Evolutionary conservation across 148 eudicot species (phyloP).

Genomic region (Vaccinium corymbosum): DNA sequence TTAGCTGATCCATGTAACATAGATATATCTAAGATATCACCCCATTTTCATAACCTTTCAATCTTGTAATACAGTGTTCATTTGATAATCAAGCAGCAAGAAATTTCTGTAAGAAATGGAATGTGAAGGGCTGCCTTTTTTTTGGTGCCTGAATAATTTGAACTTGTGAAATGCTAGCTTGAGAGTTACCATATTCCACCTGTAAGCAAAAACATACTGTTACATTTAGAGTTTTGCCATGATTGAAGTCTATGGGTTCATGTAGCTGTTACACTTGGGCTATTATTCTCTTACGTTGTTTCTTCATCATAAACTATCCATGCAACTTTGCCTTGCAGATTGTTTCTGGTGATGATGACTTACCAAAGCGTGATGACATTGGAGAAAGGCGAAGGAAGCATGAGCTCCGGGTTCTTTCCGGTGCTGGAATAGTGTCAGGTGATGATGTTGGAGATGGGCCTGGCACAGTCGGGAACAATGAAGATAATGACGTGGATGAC

Average conservation of each 20-base stretch:
- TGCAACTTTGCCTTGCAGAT: constrained; percentile 34
- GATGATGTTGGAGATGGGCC: constrained; percentile 37
- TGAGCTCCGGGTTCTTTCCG: constrained; percentile 62
- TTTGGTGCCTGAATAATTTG: neutral
- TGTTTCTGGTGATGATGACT: constrained; percentile 82
- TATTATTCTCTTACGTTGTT: neutral
- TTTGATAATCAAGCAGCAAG: neutral
- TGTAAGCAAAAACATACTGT: neutral
- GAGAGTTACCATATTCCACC: neutral
- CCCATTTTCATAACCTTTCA: neutral
- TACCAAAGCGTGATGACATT: constrained; percentile 78
- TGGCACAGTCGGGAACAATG: constrained; percentile 26
- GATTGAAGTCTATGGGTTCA: neutral
- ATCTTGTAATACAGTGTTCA: neutral
- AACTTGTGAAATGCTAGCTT: neutral
- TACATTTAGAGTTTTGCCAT: neutral
- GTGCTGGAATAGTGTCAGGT: constrained; percentile 55
- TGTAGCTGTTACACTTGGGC: neutral
- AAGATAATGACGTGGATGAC: constrained; percentile 33
- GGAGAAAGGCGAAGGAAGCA: constrained; percentile 87
- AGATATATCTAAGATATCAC: neutral
- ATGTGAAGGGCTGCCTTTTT: neutral
- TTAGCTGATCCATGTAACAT: too few species aligned
- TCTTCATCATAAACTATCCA: neutral
- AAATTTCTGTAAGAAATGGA: constrained; percentile 6